Evolutionary conservation across 768 basidiomycete genomes (phyloP).

Genomic region (Auricularia sp.): DNA sequence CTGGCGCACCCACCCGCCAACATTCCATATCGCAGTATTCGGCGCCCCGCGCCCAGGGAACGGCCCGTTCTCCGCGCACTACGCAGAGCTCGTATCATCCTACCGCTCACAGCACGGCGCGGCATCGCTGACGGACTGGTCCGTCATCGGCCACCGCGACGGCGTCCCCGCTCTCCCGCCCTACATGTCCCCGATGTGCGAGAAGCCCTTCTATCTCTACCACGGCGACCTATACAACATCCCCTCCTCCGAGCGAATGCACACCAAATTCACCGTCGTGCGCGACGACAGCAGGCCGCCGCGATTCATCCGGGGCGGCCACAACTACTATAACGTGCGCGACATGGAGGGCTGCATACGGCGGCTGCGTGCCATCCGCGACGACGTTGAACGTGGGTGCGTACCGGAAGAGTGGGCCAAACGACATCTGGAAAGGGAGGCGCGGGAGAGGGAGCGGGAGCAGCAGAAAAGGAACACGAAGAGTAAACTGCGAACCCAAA

Average conservation of each 20-base stretch:
- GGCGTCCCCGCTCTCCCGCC: constrained; percentile 54
- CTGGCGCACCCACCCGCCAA: neutral
- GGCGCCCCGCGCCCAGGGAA: constrained; percentile 45
- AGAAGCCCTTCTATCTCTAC: constrained; percentile 38
- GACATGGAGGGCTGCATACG: constrained; percentile 38
- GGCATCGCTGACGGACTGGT: constrained; percentile 7
- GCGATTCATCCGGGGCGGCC: constrained; percentile 35
- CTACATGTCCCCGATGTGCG: constrained; percentile 4
- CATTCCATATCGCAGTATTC: constrained; percentile 36
- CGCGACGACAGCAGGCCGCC: constrained; percentile 9
- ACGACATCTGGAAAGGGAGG: neutral
- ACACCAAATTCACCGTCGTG: constrained; percentile 30
- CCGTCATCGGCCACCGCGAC: constrained; percentile 14
- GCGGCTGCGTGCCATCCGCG: constrained; percentile 19
- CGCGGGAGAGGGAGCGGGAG: neutral
- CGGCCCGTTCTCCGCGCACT: constrained; percentile 6
- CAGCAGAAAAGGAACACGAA: neutral
- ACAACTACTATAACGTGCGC: constrained; percentile 52
- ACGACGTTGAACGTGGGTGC: neutral
- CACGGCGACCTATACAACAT: constrained; percentile 38
- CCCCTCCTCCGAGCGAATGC: constrained; percentile 36
- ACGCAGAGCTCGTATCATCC: neutral
- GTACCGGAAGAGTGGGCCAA: neutral
- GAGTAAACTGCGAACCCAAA: too few relatives aligned
- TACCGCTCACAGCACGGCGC: constrained; percentile 2